Evolutionary conservation across 2,329 filamentous ascomycete genomes (phyloP), one percentile per base, ranked within the genome.

Genomic region (Penicillium brasilianum): DNA sequence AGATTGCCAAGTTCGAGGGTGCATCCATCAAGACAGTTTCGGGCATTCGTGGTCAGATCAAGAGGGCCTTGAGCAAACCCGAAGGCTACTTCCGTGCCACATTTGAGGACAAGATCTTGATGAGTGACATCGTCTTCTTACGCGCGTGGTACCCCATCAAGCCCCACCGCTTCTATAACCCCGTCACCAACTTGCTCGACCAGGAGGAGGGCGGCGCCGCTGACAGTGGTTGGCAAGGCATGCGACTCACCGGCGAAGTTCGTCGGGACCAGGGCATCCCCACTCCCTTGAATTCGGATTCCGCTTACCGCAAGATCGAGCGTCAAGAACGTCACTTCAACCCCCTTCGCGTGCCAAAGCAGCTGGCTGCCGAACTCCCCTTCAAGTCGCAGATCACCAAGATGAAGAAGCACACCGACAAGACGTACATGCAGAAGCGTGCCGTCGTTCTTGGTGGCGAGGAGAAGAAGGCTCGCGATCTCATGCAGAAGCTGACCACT

Each of bases 1-100:
- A 99, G 76, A 95, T 99, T 66, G 94, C 95, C 72, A 99, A 98
- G 76, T 99, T 99, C 73, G 95, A 99, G 81, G 95, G 95, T 60
- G 95, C 95, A 10, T 88, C 91, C 58, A 94, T 99, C 80, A 92
- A 93, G 74, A 99, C 96, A 0, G 96, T 99, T 25, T 97, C 93
- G 0, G 96, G 96, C 55, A 88, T 99, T 63, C 87, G 95, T 44
- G 95, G 95, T 63, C 95, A 99, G 78, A 97, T 99, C 85, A 99
- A 99, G 82, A 89, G 93, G 63, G 94, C 95, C 0, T 84, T 99
- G 0, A 89, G 88, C 75, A 96, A 97, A 71, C 94, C 95, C 1
- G 95, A 99, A 67, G 95, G 95, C 52, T 90, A 94, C 79, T 98
- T 96, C 87, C 88, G 96, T 71, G 95, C 95, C 25, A 98, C 95